Base-by-base conservation (phyloP, 225 moss, liverwort and hornwort species). In the Lunularia cruciata region DNA sequence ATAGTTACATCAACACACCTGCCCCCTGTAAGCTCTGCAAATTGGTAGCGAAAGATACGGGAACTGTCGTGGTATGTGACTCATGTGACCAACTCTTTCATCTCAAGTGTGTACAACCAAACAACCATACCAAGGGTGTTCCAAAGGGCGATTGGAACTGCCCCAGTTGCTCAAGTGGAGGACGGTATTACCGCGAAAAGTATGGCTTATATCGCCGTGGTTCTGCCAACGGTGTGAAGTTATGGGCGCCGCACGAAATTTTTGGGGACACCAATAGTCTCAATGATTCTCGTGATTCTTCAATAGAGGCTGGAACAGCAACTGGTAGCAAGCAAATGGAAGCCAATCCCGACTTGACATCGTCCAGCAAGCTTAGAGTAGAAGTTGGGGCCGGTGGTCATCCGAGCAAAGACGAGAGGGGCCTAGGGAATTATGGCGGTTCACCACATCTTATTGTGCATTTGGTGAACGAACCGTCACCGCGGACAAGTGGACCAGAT, bases 131-230 rank as follows among this genome's bases (percentile, higher is more conserved):
- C n/a, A 79, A 78, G 6, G 81, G 56, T 20, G 75, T 83, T 64
- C 78, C 83, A 5, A 89, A 90, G 60, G 79, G 81, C 70, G 96
- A 96, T 26, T 92, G 96, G 96, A 85, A 90, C 46, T 96, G 96
- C 38, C 73, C 77, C 0, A 83, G 81, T 58, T 96, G 96, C 69
- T 60, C 77, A 30, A 96, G 84, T 68, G 74, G 72, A 65, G 86
- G 90, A 37, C 71, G 73, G 10, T 77, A 71, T 32, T 87, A 86
- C 48, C 80, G 86, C 68, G 80, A 90, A 8, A 96, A 88, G 68
- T 92, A 92, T 81, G 96, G 92, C 10, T 90, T 86, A 8, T 83
- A 92, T 13, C 79, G 79, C 13, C 83, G 16, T 75, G 88, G 76
- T 77, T 86, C 76, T 76, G 32, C 34, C 63, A 79, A 55, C 63